Conservation (phyloP, 345 rosid species). For the Psidium guajava region DNA sequence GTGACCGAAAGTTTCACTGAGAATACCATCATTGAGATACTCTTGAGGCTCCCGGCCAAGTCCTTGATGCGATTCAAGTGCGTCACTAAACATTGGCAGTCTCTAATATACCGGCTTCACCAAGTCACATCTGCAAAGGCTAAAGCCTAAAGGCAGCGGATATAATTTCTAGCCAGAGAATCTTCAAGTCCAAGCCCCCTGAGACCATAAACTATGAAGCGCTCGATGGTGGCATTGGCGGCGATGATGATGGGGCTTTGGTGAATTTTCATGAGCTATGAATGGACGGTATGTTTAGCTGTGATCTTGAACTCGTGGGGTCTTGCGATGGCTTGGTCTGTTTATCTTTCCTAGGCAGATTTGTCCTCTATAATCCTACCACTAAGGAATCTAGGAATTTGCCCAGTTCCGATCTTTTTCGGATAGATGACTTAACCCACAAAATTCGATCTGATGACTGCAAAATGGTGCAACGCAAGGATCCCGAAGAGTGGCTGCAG, state of each 20-base stretch:
- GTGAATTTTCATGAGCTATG: neutral
- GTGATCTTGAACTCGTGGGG: neutral
- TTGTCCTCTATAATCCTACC: neutral
- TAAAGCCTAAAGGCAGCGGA: neutral
- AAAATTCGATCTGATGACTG: too few relatives aligned
- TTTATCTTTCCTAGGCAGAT: neutral
- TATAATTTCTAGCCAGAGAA: neutral
- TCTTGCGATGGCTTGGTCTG: neutral
- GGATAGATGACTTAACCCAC: neutral
- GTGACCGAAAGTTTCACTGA: neutral
- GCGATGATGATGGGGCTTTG: neutral
- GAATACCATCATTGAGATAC: neutral
- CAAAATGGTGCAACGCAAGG: too few relatives aligned
- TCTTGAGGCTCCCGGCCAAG: neutral
- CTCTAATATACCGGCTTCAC: neutral
- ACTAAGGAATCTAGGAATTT: neutral
- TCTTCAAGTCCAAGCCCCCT: neutral
- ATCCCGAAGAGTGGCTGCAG: too few relatives aligned
- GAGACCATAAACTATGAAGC: neutral
- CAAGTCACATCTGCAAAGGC: neutral
- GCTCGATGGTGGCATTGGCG: neutral
- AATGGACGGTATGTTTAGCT: neutral
- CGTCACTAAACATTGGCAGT: conserved; percentile 1
- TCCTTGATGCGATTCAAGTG: neutral
- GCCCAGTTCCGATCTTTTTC: neutral